phyloP scores from a whole-genome alignment of 2,329 filamentous ascomycete genomes.

The Cyphellophora attinorum region DNA sequence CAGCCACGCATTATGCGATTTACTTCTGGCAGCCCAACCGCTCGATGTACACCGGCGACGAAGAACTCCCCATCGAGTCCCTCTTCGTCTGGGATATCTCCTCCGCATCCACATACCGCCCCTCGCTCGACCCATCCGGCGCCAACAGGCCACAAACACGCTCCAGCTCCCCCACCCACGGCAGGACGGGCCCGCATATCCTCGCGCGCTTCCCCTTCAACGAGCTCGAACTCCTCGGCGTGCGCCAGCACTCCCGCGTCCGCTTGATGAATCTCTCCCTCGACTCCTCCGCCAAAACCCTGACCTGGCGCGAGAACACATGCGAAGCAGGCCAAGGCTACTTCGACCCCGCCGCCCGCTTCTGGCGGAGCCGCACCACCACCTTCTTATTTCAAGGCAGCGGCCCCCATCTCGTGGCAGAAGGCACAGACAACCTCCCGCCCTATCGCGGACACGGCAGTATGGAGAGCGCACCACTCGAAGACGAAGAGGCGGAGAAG shows the following conservation, averaged over 20 bases:
- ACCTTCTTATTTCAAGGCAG: slow-evolving; percentile 43
- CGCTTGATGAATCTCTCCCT: slow-evolving; percentile 42
- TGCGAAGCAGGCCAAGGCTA: slow-evolving; percentile 40
- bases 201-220: slow-evolving; percentile 41
- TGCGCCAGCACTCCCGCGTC: slow-evolving; percentile 45
- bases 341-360: slow-evolving; percentile 26
- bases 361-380: slow-evolving; percentile 38
- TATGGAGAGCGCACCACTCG: slow-evolving; percentile 25
- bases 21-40: slow-evolving; percentile 54
- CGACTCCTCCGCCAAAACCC: slow-evolving; percentile 33
- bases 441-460: slow-evolving; percentile 32
- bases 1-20: slow-evolving; percentile 48
- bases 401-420: slow-evolving; percentile 43
- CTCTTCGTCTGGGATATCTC: slow-evolving; percentile 53
- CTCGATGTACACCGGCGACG: slow-evolving; percentile 42
- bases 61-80: slow-evolving; percentile 49
- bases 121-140: slow-evolving; percentile 41
- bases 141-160: slow-evolving; percentile 24
- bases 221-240: slow-evolving; percentile 43
- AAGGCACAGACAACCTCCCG: slow-evolving; percentile 36
- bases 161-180: slow-evolving; percentile 22
- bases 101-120: slow-evolving; percentile 36
- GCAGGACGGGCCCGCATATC: slow-evolving; percentile 31
- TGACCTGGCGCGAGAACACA: slow-evolving; percentile 50
- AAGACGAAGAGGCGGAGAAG: slow-evolving; percentile 16